Evolutionary conservation across 768 basidiomycete genomes (phyloP).

Genomic region (Tulasnella sp.): DNA sequence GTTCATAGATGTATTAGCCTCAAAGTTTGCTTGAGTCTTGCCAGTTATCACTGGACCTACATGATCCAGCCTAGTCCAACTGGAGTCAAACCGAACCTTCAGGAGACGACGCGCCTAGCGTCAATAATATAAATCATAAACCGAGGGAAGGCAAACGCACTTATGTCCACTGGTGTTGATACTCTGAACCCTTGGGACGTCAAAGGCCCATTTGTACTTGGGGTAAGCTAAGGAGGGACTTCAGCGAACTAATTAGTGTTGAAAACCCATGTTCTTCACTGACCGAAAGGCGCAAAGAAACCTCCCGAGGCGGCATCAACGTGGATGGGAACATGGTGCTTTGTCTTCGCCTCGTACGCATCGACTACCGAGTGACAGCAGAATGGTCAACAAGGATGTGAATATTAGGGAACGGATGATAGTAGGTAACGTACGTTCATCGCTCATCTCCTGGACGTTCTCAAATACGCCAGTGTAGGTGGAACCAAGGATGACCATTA

Average conservation of each 20-base stretch:
- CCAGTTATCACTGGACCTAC: too few species aligned
- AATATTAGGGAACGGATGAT: too few species aligned
- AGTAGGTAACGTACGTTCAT: conserved; percentile 30
- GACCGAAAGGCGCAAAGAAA: conserved; percentile 50
- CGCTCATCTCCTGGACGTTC: conserved; percentile 75
- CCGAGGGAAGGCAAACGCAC: conserved; percentile 18
- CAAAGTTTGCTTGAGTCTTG: too few species aligned
- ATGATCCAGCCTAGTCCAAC: conserved; percentile 15
- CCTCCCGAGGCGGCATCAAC: conserved; percentile 43
- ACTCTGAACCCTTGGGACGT: conserved; percentile 47
- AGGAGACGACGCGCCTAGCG: background rate
- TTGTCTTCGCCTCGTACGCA: conserved; percentile 25
- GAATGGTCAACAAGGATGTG: too few species aligned
- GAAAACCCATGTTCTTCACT: too few species aligned
- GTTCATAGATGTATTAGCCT: too few species aligned
- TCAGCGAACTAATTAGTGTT: too few species aligned
- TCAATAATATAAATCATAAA: background rate
- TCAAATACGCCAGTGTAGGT: conserved; percentile 55
- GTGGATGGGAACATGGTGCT: conserved; percentile 41
- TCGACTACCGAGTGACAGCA: conserved; percentile 24
- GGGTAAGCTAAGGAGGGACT: conserved; percentile 32
- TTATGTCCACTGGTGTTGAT: conserved; percentile 50
- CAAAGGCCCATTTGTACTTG: conserved; percentile 45
- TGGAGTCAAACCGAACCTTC: conserved; percentile 10
- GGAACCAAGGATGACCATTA: conserved; percentile 38